These are phyloP conservation scores for Nymphaea thermarum DNA, from an alignment of 164 flowering plant species.

Conservation along the genomic window DNA sequence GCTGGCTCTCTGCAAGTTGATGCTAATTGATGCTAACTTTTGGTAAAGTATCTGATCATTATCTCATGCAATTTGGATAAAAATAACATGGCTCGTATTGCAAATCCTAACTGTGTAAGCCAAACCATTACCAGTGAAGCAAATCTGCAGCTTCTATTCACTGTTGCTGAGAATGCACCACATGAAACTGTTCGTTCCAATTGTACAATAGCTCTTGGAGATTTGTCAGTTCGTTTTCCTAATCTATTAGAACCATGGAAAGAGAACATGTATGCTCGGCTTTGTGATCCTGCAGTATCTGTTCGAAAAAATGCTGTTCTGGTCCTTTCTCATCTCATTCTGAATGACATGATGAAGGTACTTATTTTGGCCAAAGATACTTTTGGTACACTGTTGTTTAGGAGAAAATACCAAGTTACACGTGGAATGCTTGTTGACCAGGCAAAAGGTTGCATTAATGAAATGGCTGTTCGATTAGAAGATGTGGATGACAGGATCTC, in stretches of 20 bases:
- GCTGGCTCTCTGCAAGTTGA: slow-evolving; percentile 86
- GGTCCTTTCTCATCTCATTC: slow-evolving; percentile 96
- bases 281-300: slow-evolving; percentile 64
- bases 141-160: slow-evolving; percentile 97
- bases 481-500: slow-evolving; percentile 93
- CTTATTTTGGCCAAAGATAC: background rate
- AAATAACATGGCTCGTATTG: background rate
- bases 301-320: slow-evolving; percentile 93
- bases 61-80: background rate
- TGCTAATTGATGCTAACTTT: slow-evolving; percentile 86
- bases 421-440: slow-evolving; percentile 16
- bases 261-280: slow-evolving; percentile 86
- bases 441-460: slow-evolving; percentile 96
- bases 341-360: slow-evolving; percentile 99
- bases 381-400: background rate
- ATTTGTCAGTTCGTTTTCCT: slow-evolving; percentile 95
- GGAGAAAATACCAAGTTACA: background rate
- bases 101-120: slow-evolving; percentile 2
- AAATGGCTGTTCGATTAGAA: slow-evolving; percentile 82
- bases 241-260: slow-evolving; percentile 98
- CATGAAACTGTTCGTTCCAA: slow-evolving; percentile 92
- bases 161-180: slow-evolving; percentile 79
- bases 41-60: slow-evolving; percentile 40
- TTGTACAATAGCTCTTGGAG: slow-evolving; percentile 91
- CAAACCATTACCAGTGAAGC: slow-evolving; percentile 46